Evolutionary conservation across 2,329 filamentous ascomycete species (phyloP).

Genomic region (Biscogniauxia marginata): DNA sequence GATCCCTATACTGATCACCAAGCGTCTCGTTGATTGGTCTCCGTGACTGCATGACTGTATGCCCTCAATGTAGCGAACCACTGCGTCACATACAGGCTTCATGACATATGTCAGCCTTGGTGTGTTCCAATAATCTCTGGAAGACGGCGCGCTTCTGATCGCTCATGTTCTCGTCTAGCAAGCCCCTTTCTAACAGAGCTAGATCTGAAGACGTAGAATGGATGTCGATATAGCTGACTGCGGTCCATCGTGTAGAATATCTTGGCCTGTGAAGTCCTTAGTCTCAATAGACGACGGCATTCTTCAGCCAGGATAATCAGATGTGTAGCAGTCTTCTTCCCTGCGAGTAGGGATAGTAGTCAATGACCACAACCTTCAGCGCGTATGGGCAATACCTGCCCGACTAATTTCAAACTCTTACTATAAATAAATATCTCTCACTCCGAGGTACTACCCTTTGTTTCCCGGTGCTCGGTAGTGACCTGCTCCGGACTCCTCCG

Average conservation of each 20-base stretch:
- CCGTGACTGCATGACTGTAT: no score
- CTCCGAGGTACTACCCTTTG: slow-evolving; percentile 14
- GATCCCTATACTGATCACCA: no score
- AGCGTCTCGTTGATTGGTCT: no score
- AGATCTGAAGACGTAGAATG: not conserved
- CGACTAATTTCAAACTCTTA: not conserved
- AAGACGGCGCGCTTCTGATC: not conserved
- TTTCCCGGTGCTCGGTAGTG: slow-evolving; percentile 23
- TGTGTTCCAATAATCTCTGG: not conserved
- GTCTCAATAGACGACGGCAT: not conserved
- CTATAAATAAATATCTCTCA: slow-evolving; percentile 5
- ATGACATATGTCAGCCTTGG: not conserved
- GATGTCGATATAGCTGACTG: not conserved
- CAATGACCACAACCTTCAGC: not conserved
- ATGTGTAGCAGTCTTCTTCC: not conserved
- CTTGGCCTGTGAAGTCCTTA: not conserved
- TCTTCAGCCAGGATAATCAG: not conserved
- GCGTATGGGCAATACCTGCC: not conserved
- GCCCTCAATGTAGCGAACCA: no score
- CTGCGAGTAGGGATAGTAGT: not conserved
- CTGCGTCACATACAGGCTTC: not conserved
- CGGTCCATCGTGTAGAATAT: not conserved
- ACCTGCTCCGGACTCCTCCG: slow-evolving; percentile 20
- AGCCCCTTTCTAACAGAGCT: not conserved
- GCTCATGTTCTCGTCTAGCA: not conserved